Conservation (phyloP, 2,329 filamentous ascomycete species). For the Aspergillus brasiliensis region DNA sequence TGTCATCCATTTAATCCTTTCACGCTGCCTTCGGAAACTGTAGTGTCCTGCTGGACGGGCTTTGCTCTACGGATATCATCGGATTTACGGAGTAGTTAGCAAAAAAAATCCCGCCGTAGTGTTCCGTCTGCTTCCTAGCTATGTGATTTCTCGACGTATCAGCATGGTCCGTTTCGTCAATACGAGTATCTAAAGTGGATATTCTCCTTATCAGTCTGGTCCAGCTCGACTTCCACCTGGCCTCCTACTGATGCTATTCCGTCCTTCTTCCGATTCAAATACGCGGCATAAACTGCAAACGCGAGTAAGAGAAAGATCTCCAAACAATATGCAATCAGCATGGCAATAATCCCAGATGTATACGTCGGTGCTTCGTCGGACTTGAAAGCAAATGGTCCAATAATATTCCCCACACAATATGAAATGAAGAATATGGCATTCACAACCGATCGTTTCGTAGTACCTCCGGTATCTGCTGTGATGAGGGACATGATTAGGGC, state of each 20-base stretch:
- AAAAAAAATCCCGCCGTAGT: too few species aligned
- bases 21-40: too few species aligned
- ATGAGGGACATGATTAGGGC: constrained; percentile 1
- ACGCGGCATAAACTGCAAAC: not conserved
- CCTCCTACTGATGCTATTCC: not conserved
- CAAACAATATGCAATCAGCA: not conserved
- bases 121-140: too few species aligned
- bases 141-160: too few species aligned
- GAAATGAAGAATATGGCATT: constrained; percentile 18
- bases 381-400: constrained; percentile 21
- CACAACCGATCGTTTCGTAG: constrained; percentile 20
- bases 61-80: too few species aligned
- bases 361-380: constrained; percentile 18
- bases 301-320: not conserved
- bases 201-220: not conserved
- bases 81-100: too few species aligned
- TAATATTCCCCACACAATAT: constrained; percentile 22
- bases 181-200: not conserved
- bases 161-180: not conserved
- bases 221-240: not conserved
- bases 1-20: too few species aligned
- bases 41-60: too few species aligned
- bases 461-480: constrained; percentile 13
- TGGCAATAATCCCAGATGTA: not conserved
- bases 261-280: not conserved